Base-by-base conservation (phyloP, 148 eudicot species). In the Fagopyrum homotropicum region DNA sequence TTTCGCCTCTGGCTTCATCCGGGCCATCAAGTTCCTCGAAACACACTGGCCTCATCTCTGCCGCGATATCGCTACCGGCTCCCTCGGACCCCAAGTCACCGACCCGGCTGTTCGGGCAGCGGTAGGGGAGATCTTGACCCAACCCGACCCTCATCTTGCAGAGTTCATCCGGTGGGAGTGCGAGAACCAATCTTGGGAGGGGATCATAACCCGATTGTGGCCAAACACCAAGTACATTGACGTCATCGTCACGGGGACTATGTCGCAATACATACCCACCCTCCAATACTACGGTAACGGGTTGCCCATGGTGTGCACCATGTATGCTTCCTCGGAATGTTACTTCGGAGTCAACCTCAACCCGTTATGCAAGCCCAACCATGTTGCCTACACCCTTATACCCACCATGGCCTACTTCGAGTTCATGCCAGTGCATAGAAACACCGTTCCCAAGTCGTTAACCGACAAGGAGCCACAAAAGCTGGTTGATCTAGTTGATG, bases 1-100 rank as follows among this genome's bases (percentile, higher is more conserved):
- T 22, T 91, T 91, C 1, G 97, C 97, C 55, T 91, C 97, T n/a
- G 97, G 97, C 14, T 89, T 91, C 57, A 89, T 91, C 80, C 91
- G 97, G 81, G 97, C 97, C 17, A 86, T 89, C 46, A 85, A 83
- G 51, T 91, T 89, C 66, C 81, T 91, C 0, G 91, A 89, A 60
- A 89, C 86, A 35, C 88, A 91, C 70, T 89, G 97, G 91, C 69
- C 82, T 71, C 40, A 47, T 6, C 68, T 91, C 2, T 82, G 77
- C 55, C 75, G 71, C 0, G 97, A 91, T 55, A 86, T 91, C 78
- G 81, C 89, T 11, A 73, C 79, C 47, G 93, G 97, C 7, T 75
- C 82, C 6, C 7, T 91, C 0, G 84, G 80, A 69, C 59, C 84
- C 4, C 75, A 79, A 59, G 89, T 91, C 69, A 89, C 86, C 3